These are phyloP conservation scores for Cryphonectria carpinicola DNA, from an alignment of 2,329 filamentous ascomycete species.

Conservation along the genomic window DNA sequence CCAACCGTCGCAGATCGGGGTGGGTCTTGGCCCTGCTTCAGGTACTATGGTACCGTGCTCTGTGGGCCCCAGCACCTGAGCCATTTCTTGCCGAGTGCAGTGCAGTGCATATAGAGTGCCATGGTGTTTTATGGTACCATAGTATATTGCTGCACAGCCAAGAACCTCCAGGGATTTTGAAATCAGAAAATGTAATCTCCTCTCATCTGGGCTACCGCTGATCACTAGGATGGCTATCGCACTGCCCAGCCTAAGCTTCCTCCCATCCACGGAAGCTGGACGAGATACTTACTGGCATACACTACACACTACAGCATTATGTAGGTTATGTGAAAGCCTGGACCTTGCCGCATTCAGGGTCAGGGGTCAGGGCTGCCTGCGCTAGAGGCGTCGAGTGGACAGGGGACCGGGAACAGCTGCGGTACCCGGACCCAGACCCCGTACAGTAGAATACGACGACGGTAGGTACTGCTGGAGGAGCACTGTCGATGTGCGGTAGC, in stretches of 20 bases:
- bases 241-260: not conserved
- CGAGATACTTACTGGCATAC: not conserved
- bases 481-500: not conserved
- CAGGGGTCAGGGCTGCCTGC: not conserved
- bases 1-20: not conserved
- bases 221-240: not conserved
- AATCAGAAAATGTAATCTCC: not conserved
- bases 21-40: not conserved
- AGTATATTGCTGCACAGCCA: not conserved
- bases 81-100: not conserved
- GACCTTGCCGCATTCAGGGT: slow-evolving; percentile 8
- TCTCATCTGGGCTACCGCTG: not conserved
- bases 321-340: not conserved
- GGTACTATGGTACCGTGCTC: not conserved
- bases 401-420: not conserved
- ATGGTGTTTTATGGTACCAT: not conserved
- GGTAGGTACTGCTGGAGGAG: not conserved
- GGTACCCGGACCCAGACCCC: slow-evolving; percentile 1
- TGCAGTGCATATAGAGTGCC: slow-evolving; percentile 1
- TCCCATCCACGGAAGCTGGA: not conserved
- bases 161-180: not conserved
- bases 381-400: not conserved
- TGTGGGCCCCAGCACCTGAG: not conserved
- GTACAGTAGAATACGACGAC: not conserved
- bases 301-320: not conserved